Percentiles rank a stretch among this genome's conserved stretches.
These are phyloP conservation scores for Gossypium australe DNA, from an alignment of 345 rosid genomes.

Conservation along the genomic window DNA sequence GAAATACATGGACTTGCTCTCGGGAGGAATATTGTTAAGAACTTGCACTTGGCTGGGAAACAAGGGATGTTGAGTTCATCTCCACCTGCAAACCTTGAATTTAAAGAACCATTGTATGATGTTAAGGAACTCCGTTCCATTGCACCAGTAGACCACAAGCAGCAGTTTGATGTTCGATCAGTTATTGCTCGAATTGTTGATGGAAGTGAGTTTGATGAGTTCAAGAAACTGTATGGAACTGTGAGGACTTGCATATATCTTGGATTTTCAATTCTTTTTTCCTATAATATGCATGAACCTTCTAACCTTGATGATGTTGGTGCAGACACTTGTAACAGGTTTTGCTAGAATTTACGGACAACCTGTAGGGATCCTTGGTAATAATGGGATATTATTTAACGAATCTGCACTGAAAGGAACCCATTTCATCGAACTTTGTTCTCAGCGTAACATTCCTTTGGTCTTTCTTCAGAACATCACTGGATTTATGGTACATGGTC, in stretches of 20 bases:
- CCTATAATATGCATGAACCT: background rate
- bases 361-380: constrained; percentile 76
- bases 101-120: constrained; percentile 75
- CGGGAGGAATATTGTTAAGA: constrained; percentile 89
- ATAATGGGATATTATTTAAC: constrained; percentile 84
- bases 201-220: constrained; percentile 95
- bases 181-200: constrained; percentile 89
- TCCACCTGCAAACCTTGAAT: constrained; percentile 33
- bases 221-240: constrained; percentile 94
- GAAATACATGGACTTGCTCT: constrained; percentile 90
- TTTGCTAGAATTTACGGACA: background rate
- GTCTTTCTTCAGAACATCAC: constrained; percentile 93
- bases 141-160: constrained; percentile 89
- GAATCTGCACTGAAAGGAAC: constrained; percentile 98
- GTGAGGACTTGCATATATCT: constrained; percentile 48
- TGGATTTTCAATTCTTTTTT: background rate
- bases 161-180: constrained; percentile 83
- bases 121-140: constrained; percentile 74
- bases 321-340: constrained; percentile 78
- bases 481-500: constrained; percentile 75
- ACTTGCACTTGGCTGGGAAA: constrained; percentile 83
- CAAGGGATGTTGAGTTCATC: constrained; percentile 29
- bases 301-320: constrained; percentile 16
- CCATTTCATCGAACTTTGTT: constrained; percentile 84
- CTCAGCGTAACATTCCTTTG: constrained; percentile 84